A percentile compares a stretch with the other conserved stretches of the same genome.
phyloP scores from a whole-genome alignment of 2,329 filamentous ascomycete genomes.

The Penicillium decumbens region DNA sequence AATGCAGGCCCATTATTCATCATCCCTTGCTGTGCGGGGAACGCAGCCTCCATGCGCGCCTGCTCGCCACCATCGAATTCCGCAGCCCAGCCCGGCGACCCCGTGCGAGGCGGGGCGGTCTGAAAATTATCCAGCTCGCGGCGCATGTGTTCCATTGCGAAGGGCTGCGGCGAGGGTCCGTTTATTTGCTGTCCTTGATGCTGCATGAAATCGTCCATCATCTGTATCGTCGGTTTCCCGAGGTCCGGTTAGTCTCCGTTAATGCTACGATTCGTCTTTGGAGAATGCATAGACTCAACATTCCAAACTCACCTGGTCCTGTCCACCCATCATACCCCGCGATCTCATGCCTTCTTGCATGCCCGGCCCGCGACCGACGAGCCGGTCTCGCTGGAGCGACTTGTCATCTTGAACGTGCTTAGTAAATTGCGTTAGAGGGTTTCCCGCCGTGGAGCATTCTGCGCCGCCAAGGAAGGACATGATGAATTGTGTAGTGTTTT shows the following conservation, averaged over 20 bases:
- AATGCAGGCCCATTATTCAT: constrained; percentile 57
- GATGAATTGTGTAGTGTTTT: constrained; percentile 20
- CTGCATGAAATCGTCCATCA: constrained; percentile 91
- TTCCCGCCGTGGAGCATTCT: constrained; percentile 93
- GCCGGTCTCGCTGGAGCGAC: constrained; percentile 82
- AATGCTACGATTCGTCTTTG: neutral
- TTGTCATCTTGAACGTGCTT: constrained; percentile 97
- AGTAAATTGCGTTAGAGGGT: constrained; percentile 93
- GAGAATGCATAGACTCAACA: neutral
- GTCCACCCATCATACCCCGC: constrained; percentile 61
- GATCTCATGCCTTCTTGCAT: constrained; percentile 74
- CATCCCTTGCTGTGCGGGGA: constrained; percentile 45
- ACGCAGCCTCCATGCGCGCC: constrained; percentile 66
- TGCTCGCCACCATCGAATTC: constrained; percentile 62
- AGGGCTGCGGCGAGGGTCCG: constrained; percentile 52
- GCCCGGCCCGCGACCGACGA: constrained; percentile 69
- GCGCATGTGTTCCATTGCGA: constrained; percentile 64
- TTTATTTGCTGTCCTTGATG: constrained; percentile 60
- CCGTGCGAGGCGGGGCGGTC: constrained; percentile 47
- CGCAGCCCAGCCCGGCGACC: constrained; percentile 58
- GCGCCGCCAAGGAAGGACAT: constrained; percentile 97
- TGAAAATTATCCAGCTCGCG: constrained; percentile 56
- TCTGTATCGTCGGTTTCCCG: constrained; percentile 50
- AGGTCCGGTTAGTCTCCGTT: constrained; percentile 8
- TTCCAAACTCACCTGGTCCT: constrained; percentile 60